phyloP scores from a whole-genome alignment of 352 stramenopile species.

The Plasmopara viticola region DNA sequence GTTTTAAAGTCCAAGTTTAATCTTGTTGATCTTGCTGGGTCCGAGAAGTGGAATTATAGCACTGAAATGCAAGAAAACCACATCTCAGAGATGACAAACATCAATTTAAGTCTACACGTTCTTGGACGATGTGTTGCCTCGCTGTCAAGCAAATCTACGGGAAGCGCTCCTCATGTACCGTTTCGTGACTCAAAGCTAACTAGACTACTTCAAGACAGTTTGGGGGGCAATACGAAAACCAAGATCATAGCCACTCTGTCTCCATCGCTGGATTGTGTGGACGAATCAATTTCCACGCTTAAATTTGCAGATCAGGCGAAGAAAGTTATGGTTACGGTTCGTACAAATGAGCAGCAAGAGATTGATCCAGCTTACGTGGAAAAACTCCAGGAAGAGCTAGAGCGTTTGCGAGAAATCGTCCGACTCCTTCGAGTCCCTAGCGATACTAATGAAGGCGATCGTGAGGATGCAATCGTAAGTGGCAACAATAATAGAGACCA shows the following conservation, averaged over 20 bases:
- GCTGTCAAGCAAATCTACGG: conserved; percentile 44
- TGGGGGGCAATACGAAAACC: conserved; percentile 86
- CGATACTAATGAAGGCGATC: conserved; percentile 2
- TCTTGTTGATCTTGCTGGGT: conserved; percentile 90
- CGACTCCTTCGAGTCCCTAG: conserved; percentile 28
- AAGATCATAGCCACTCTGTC: conserved; percentile 90
- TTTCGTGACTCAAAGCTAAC: conserved; percentile 94
- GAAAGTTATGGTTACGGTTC: conserved; percentile 84
- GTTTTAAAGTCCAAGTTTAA: conserved; percentile 91
- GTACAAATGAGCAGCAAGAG: conserved; percentile 78
- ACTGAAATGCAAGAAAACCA: conserved; percentile 80
- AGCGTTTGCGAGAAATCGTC: conserved; percentile 62
- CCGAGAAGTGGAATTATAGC: conserved; percentile 89
- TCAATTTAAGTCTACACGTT: conserved; percentile 91
- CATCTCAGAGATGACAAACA: conserved; percentile 92
- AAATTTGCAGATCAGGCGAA: conserved; percentile 92
- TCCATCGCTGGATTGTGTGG: conserved; percentile 74
- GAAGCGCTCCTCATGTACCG: conserved; percentile 60
- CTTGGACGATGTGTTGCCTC: conserved; percentile 85
- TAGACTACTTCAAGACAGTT: conserved; percentile 83
- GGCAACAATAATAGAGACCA: conserved; percentile 22
- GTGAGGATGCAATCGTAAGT: conserved; percentile 4
- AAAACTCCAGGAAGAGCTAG: conserved; percentile 82
- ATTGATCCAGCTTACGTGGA: conserved; percentile 86
- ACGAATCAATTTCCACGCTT: conserved; percentile 91